A percentile compares a stretch with the other conserved stretches of the same genome.
phyloP scores from a whole-genome alignment of 2,329 filamentous ascomycete genomes.

The Cercospora beticola region DNA sequence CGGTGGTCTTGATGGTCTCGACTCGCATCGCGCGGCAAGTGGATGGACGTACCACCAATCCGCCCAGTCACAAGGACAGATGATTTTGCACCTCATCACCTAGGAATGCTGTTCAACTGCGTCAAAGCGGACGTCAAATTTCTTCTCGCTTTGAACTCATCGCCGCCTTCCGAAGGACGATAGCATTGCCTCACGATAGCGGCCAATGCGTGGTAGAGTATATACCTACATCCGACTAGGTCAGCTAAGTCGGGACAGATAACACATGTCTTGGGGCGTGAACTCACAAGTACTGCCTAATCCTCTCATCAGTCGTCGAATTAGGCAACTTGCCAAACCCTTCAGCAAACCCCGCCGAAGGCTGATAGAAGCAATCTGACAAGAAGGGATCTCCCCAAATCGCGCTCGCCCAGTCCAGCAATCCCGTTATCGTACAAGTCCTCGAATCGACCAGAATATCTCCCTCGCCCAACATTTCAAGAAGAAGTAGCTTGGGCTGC shows the following conservation, averaged over 20 bases:
- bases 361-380: constrained; percentile 50
- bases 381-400: constrained; percentile 59
- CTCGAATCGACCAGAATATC: constrained; percentile 54
- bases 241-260: neutral
- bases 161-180: constrained; percentile 41
- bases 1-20: neutral
- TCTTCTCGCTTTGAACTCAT: constrained; percentile 47
- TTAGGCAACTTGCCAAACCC: constrained; percentile 44
- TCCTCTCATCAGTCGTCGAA: constrained; percentile 34
- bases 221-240: constrained; percentile 40
- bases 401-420: constrained; percentile 55
- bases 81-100: neutral
- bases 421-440: constrained; percentile 46
- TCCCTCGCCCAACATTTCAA: constrained; percentile 50
- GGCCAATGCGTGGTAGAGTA: constrained; percentile 45
- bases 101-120: constrained; percentile 17
- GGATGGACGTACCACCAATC: neutral
- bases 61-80: neutral
- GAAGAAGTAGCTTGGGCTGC: constrained; percentile 52
- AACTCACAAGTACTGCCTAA: constrained; percentile 46
- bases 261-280: neutral
- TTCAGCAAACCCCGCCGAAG: constrained; percentile 44
- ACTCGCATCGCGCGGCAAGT: neutral
- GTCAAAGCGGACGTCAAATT: constrained; percentile 34
- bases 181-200: constrained; percentile 48